phyloP scores from a whole-genome alignment of 306 rosid genomes.

The Citrullus amarus region DNA sequence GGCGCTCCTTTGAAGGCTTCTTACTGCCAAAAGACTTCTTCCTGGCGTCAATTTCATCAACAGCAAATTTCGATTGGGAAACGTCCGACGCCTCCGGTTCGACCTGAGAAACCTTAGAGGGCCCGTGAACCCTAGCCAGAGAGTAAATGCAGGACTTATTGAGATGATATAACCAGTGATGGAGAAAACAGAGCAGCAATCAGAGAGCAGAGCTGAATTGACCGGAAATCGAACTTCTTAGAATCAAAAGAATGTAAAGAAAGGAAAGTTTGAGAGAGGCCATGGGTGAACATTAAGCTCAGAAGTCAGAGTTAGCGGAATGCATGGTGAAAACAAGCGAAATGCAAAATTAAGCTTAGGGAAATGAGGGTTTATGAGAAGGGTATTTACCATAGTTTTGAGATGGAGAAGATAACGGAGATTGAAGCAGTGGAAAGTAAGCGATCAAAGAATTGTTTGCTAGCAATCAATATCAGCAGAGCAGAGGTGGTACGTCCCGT shows the following conservation, averaged over 20 bases:
- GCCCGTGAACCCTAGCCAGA: conserved; percentile 17
- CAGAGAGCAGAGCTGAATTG: conserved; percentile 7
- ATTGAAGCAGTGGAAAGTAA: conserved; percentile 33
- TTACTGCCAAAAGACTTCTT: conserved; percentile 18
- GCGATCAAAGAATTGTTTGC: neutral
- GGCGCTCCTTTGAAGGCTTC: conserved; percentile 11
- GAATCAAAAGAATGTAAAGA: conserved; percentile 35
- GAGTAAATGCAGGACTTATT: conserved; percentile 27
- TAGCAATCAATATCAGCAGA: neutral
- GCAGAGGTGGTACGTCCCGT: neutral
- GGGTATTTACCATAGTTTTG: conserved; percentile 4
- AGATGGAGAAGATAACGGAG: conserved; percentile 18
- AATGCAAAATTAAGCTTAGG: neutral
- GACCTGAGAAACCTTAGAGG: conserved; percentile 20
- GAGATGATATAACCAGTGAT: conserved; percentile 16
- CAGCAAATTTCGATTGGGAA: conserved; percentile 5
- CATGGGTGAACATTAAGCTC: conserved; percentile 26
- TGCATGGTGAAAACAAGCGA: neutral
- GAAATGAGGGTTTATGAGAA: neutral
- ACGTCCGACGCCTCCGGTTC: conserved; percentile 18
- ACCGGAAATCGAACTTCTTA: conserved; percentile 18
- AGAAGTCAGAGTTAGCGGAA: neutral
- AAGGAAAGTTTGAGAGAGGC: conserved; percentile 43
- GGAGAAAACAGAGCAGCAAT: conserved; percentile 14
- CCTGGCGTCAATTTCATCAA: conserved; percentile 11